phyloP scores from a whole-genome alignment of 495 filamentous ascomycete species.

The Daldinia decipiens region DNA sequence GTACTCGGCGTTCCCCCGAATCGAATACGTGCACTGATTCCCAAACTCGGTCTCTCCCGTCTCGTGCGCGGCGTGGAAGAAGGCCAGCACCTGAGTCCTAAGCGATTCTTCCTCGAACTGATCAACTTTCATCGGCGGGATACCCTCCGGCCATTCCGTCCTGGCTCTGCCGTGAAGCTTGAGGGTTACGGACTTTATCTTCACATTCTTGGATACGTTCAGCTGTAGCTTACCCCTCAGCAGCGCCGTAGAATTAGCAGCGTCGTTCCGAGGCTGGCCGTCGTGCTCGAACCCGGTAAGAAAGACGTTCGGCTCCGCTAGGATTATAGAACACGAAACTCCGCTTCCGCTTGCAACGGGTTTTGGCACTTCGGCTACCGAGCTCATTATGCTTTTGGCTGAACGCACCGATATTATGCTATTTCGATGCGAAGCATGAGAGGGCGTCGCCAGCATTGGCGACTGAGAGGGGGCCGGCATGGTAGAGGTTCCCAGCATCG shows the following conservation, averaged over 20 bases:
- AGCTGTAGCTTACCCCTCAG: constrained; percentile 85
- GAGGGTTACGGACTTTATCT: constrained; percentile 92
- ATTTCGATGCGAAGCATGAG: constrained; percentile 50
- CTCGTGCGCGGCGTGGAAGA: constrained; percentile 78
- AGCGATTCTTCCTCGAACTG: constrained; percentile 83
- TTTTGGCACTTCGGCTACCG: constrained; percentile 65
- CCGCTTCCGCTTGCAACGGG: constrained; percentile 79
- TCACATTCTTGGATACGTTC: constrained; percentile 86
- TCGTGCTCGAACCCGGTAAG: constrained; percentile 91
- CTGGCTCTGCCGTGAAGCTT: constrained; percentile 85
- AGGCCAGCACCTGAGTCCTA: constrained; percentile 79
- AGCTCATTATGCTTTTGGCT: constrained; percentile 55
- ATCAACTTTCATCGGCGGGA: constrained; percentile 87
- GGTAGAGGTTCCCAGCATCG: constrained; percentile 38
- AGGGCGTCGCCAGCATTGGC: constrained; percentile 34
- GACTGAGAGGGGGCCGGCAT: constrained; percentile 44
- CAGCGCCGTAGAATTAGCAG: constrained; percentile 73
- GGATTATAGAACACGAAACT: constrained; percentile 73
- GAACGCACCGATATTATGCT: constrained; percentile 59
- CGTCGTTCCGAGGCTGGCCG: constrained; percentile 68
- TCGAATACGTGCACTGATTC: constrained; percentile 61
- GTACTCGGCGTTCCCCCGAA: constrained; percentile 42
- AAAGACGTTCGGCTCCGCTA: constrained; percentile 91
- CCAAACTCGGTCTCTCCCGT: constrained; percentile 69
- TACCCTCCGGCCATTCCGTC: constrained; percentile 98